phyloP scores from a whole-genome alignment of 2,329 filamentous ascomycete species.

The Cladophialophora carrionii region DNA sequence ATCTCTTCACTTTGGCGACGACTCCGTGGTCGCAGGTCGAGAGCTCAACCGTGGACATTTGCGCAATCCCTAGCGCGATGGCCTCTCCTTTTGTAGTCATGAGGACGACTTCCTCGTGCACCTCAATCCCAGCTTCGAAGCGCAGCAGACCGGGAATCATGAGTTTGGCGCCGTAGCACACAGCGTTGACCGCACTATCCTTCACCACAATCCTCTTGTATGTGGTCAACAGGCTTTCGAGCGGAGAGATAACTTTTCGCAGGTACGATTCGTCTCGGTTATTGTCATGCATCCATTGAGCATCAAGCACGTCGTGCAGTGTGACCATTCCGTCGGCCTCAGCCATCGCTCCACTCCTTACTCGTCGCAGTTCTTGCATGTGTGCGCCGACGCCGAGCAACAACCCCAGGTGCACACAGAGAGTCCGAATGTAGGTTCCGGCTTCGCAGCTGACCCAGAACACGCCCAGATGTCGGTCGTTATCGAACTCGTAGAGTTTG shows the following conservation, averaged over 20 bases:
- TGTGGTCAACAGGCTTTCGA: constrained; percentile 86
- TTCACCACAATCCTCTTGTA: constrained; percentile 99
- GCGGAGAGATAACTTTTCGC: constrained; percentile 84
- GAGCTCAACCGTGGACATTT: constrained; percentile 98
- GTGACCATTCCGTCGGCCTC: constrained; percentile 88
- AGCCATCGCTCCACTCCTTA: constrained; percentile 91
- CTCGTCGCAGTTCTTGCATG: constrained; percentile 97
- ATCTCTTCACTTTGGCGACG: constrained; percentile 98
- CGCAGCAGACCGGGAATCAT: constrained; percentile 96
- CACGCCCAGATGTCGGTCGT: constrained; percentile 93
- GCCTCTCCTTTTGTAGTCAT: constrained; percentile 99
- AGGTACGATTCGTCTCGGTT: constrained; percentile 92
- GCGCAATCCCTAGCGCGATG: constrained; percentile 91
- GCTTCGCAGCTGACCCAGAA: constrained; percentile 99
- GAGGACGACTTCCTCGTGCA: constrained; percentile 93
- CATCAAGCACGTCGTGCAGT: constrained; percentile 91
- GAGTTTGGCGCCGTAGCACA: constrained; percentile 97
- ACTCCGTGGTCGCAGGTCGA: constrained; percentile 96
- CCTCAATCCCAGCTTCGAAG: constrained; percentile 89
- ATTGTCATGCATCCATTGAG: constrained; percentile 95
- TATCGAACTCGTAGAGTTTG: constrained; percentile 96
- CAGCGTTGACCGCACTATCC: constrained; percentile 92
- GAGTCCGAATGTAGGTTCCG: constrained; percentile 96
- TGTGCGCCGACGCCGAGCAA: constrained; percentile 83
- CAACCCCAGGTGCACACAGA: constrained; percentile 89